phyloP scores from a whole-genome alignment of 352 stramenopile species.

The Globisporangium recalcitrans region DNA sequence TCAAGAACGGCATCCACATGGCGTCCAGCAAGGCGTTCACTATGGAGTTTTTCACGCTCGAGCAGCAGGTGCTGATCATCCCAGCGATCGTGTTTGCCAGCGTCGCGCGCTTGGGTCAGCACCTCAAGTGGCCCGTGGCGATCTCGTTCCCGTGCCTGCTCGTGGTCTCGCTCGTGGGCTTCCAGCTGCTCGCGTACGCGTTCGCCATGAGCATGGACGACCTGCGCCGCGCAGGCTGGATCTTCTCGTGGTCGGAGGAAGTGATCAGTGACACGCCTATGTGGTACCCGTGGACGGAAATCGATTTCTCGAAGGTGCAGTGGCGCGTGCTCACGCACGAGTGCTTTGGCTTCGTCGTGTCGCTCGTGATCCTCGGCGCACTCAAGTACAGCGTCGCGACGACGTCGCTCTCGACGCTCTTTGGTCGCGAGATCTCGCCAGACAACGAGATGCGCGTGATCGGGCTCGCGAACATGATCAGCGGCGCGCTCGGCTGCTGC shows the following conservation, averaged over 20 bases:
- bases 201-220: conserved; percentile 30
- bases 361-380: conserved; percentile 64
- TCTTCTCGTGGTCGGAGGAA: conserved; percentile 60
- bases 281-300: conserved; percentile 73
- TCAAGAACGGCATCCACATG: conserved; percentile 82
- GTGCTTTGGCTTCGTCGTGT: conserved; percentile 58
- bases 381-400: conserved; percentile 82
- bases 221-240: conserved; percentile 34
- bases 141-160: conserved; percentile 73
- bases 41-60: conserved; percentile 44
- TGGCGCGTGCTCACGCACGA: conserved; percentile 57
- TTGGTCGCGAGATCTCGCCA: conserved; percentile 68
- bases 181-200: conserved; percentile 39
- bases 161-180: conserved; percentile 48
- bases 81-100: conserved; percentile 55
- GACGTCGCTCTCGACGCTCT: conserved; percentile 76
- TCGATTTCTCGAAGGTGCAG: conserved; percentile 52
- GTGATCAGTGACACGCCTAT: conserved; percentile 66
- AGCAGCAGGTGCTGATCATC: conserved; percentile 49
- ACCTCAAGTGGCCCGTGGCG: conserved; percentile 56
- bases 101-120: conserved; percentile 49
- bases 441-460: conserved; percentile 82
- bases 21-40: conserved; percentile 53
- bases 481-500: conserved; percentile 58
- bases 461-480: conserved; percentile 64